Evolutionary conservation across 495 filamentous ascomycete genomes (phyloP).

Genomic region (Aspergillus affinis): DNA sequence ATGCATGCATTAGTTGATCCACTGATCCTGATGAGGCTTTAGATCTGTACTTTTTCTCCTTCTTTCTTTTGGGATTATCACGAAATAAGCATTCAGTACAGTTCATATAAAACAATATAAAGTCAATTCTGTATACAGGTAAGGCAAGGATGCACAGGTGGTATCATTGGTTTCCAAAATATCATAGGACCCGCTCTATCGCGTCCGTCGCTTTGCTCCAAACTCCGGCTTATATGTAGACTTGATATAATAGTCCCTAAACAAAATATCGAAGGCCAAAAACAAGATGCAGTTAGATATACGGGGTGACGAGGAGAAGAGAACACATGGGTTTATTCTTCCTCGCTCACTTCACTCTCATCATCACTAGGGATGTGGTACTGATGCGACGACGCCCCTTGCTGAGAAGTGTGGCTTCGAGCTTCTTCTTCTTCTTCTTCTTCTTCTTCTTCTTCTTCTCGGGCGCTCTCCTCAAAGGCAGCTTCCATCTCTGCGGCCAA

Average conservation of each 20-base stretch:
- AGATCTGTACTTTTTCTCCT: too few relatives aligned
- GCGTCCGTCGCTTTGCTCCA: slow-evolving; percentile 6
- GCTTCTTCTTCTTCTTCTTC: slow-evolving; percentile 42
- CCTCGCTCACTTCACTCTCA: slow-evolving; percentile 52
- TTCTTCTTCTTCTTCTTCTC: slow-evolving; percentile 41
- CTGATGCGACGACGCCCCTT: slow-evolving; percentile 23
- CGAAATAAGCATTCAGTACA: not conserved
- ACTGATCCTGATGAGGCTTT: too few relatives aligned
- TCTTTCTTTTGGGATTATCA: not conserved
- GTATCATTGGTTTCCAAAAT: slow-evolving; percentile 9
- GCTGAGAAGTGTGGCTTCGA: slow-evolving; percentile 34
- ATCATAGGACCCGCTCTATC: slow-evolving; percentile 1
- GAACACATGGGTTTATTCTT: slow-evolving; percentile 36
- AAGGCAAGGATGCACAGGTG: slow-evolving; percentile 6
- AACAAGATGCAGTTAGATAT: slow-evolving; percentile 10
- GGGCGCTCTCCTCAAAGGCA: slow-evolving; percentile 45
- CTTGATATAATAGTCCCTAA: not conserved
- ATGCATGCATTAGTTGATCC: too few relatives aligned
- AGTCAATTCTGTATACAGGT: slow-evolving; percentile 4
- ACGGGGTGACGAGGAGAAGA: slow-evolving; percentile 17
- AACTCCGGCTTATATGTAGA: slow-evolving; percentile 9
- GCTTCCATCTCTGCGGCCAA: slow-evolving; percentile 51
- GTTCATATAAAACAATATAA: not conserved
- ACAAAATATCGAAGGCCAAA: slow-evolving; percentile 3
- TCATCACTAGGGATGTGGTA: slow-evolving; percentile 44